These are phyloP conservation scores for Phytomonas francai DNA, from an alignment of 208 protist species.

Conservation along the genomic window DNA sequence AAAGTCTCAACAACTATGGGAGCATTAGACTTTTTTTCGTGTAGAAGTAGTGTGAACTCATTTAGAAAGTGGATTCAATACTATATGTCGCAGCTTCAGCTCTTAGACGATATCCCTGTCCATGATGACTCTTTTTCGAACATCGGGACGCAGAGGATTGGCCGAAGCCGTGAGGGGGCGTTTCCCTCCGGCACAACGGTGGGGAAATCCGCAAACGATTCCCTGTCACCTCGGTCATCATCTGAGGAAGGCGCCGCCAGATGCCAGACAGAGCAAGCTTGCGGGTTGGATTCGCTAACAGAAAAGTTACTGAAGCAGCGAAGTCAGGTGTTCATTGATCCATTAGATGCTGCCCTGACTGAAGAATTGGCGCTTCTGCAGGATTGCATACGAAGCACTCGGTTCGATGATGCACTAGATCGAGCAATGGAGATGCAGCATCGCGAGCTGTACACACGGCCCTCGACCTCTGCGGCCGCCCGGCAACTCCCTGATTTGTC, in stretches of 20 bases:
- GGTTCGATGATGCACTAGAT: constrained; percentile 39
- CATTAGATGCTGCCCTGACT: constrained; percentile 37
- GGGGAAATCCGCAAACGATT: background rate
- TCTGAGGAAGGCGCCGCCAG: too few species aligned
- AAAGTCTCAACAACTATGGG: too few species aligned
- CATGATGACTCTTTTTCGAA: too few species aligned
- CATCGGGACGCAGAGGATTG: too few species aligned
- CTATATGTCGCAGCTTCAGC: constrained; percentile 55
- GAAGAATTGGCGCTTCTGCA: constrained; percentile 73
- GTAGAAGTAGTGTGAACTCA: constrained; percentile 2
- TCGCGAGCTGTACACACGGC: constrained; percentile 38
- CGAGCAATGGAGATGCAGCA: constrained; percentile 36
- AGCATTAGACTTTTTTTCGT: too few species aligned
- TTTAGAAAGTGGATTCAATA: constrained; percentile 35
- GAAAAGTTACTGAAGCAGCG: background rate
- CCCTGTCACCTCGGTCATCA: background rate
- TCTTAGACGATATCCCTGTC: constrained; percentile 35
- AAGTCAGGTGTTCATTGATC: constrained; percentile 37
- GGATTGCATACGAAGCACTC: constrained; percentile 59
- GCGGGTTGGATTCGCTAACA: too few species aligned
- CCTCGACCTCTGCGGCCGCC: constrained; percentile 31
- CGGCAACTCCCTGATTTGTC: constrained; percentile 13
- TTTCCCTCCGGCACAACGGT: too few species aligned
- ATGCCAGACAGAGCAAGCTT: too few species aligned
- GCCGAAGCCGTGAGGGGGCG: too few species aligned